These are phyloP conservation scores for Earliella scabrosa DNA, from an alignment of 1,284 basidiomycete genomes.

Conservation along the genomic window DNA sequence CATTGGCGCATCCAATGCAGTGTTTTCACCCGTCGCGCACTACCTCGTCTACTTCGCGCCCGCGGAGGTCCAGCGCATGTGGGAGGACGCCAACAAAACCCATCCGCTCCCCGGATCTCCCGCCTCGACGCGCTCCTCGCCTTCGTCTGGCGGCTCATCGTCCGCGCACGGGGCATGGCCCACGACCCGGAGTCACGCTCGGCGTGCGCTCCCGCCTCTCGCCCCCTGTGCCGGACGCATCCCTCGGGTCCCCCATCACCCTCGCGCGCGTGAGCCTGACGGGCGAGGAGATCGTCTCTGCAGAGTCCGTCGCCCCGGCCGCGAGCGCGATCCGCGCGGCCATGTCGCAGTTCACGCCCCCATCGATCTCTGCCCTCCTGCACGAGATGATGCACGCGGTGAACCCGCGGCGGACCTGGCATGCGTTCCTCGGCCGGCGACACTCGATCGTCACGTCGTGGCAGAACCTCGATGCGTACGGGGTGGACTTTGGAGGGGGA, in stretches of 20 bases:
- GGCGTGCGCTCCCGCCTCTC: conserved; percentile 40
- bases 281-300: conserved; percentile 10
- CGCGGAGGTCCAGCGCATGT: conserved; percentile 40
- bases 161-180: conserved; percentile 37
- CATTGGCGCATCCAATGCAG: no score
- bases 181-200: conserved; percentile 33
- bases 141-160: conserved; percentile 44
- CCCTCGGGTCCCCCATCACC: conserved; percentile 44
- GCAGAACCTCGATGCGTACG: conserved; percentile 40
- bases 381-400: conserved; percentile 42
- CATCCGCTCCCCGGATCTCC: conserved; percentile 29
- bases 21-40: conserved; percentile 35
- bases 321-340: conserved; percentile 38
- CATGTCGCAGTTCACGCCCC: conserved; percentile 32
- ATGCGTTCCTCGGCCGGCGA: conserved; percentile 42
- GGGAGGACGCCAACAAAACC: conserved; percentile 24
- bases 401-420: conserved; percentile 39
- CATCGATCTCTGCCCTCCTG: conserved; percentile 37
- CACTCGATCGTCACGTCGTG: conserved; percentile 46
- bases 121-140: conserved; percentile 48
- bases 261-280: conserved; percentile 29
- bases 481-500: conserved; percentile 42
- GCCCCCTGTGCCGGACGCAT: conserved; percentile 28
- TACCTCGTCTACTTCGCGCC: conserved; percentile 41
- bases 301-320: conserved; percentile 8